A percentile compares a stretch with the other conserved stretches of the same genome.
phyloP scores from a whole-genome alignment of 257 asterid genomes.

The Prunella vulgaris region DNA sequence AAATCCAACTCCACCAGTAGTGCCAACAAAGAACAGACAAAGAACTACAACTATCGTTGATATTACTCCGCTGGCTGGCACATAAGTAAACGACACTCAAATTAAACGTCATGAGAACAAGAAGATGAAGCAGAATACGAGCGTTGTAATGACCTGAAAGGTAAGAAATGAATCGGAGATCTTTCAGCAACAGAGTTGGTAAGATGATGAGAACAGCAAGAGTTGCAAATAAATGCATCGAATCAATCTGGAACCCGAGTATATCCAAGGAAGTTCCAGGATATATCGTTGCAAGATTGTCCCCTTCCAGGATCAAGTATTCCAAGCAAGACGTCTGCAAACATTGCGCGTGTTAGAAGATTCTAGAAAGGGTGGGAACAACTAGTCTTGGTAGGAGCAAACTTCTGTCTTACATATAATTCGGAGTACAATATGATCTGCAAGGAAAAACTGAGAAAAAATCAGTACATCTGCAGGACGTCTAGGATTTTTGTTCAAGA shows the following conservation, averaged over 20 bases:
- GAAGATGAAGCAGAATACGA: neutral
- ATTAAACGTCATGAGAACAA: neutral
- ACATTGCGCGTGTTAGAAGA: slow-evolving; percentile 10
- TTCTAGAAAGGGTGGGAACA: neutral
- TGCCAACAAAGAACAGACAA: slow-evolving; percentile 54
- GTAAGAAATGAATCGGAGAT: slow-evolving; percentile 70
- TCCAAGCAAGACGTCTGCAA: slow-evolving; percentile 83
- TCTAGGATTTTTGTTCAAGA: neutral
- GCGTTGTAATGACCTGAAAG: slow-evolving; percentile 56
- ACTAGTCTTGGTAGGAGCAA: neutral
- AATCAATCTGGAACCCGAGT: slow-evolving; percentile 50
- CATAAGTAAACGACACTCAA: neutral
- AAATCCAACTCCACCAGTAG: slow-evolving; percentile 57
- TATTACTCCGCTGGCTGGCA: slow-evolving; percentile 82
- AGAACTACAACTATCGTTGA: slow-evolving; percentile 58
- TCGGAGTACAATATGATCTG: slow-evolving; percentile 81
- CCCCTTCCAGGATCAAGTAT: slow-evolving; percentile 82
- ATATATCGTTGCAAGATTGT: slow-evolving; percentile 67
- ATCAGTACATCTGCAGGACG: slow-evolving; percentile 7
- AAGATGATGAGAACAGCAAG: slow-evolving; percentile 48
- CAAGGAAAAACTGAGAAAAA: slow-evolving; percentile 20
- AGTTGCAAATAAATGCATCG: slow-evolving; percentile 57
- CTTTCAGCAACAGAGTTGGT: slow-evolving; percentile 81
- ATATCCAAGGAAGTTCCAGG: slow-evolving; percentile 57
- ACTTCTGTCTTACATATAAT: slow-evolving; percentile 57